Evolutionary conservation across 805 yeast genomes (phyloP).

Genomic region (Suhomyces tanzawaensis): DNA sequence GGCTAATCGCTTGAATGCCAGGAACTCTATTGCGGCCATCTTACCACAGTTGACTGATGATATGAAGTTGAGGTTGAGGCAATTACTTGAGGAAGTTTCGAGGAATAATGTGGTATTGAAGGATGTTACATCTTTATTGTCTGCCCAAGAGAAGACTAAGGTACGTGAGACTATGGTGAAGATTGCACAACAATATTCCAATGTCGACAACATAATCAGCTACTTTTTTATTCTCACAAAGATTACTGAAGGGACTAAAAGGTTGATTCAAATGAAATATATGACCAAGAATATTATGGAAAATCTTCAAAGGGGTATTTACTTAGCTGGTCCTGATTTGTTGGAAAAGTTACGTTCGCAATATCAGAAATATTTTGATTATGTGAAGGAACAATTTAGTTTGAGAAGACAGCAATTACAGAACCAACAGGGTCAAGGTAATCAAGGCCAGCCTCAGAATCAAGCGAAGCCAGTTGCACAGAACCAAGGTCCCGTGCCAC

Average conservation of each 20-base stretch:
- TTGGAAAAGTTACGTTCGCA: slow-evolving; percentile 69
- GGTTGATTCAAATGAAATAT: slow-evolving; percentile 72
- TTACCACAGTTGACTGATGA: slow-evolving; percentile 51
- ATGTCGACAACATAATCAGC: slow-evolving; percentile 75
- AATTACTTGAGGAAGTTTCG: slow-evolving; percentile 67
- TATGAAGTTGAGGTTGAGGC: slow-evolving; percentile 59
- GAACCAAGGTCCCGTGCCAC: slow-evolving; percentile 4
- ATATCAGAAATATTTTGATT: slow-evolving; percentile 70
- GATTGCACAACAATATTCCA: slow-evolving; percentile 58
- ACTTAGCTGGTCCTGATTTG: slow-evolving; percentile 69
- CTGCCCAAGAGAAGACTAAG: slow-evolving; percentile 61
- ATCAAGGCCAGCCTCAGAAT: not conserved
- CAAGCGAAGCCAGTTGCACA: slow-evolving; percentile 3
- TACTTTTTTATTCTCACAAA: slow-evolving; percentile 74
- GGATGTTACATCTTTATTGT: slow-evolving; percentile 59
- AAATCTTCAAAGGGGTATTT: slow-evolving; percentile 60
- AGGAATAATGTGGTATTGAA: slow-evolving; percentile 63
- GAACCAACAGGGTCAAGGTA: slow-evolving; percentile 28
- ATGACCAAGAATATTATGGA: slow-evolving; percentile 78
- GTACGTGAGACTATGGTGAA: slow-evolving; percentile 55
- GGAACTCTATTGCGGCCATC: slow-evolving; percentile 11
- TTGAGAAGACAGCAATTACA: slow-evolving; percentile 36
- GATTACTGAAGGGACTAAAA: slow-evolving; percentile 70
- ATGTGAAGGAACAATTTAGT: slow-evolving; percentile 62
- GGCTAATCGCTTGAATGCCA: slow-evolving; percentile 1